These are phyloP conservation scores for Saccharomyces hybrid DNA, from an alignment of 1,139 yeast species.

Conservation along the genomic window DNA sequence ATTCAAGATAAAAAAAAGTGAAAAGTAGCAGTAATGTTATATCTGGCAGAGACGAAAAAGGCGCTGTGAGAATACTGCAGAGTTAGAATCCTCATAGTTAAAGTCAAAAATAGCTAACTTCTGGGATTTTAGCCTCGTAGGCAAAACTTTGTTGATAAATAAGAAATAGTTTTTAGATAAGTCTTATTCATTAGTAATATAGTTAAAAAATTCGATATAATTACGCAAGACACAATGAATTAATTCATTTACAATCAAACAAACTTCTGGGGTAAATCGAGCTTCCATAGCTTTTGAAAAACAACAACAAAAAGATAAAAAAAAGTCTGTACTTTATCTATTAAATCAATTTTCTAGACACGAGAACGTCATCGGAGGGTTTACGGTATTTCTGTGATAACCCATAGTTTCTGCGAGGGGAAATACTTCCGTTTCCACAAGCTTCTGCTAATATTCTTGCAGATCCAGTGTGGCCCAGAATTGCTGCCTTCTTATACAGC, in stretches of 20 bases:
- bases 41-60: too few species aligned
- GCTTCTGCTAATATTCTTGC: slow-evolving; percentile 54
- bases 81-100: too few species aligned
- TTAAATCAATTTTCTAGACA: neutral
- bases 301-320: neutral
- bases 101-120: too few species aligned
- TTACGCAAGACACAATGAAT: neutral
- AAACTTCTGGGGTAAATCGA: neutral
- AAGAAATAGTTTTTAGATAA: too few species aligned
- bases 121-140: too few species aligned
- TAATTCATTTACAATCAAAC: neutral
- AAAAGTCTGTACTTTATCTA: neutral
- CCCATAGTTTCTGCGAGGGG: neutral
- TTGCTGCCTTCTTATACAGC: slow-evolving; percentile 77
- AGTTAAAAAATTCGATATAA: too few species aligned
- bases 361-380: neutral
- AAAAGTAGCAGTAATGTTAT: too few species aligned
- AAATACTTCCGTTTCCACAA: neutral
- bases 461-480: slow-evolving; percentile 72
- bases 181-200: too few species aligned
- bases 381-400: neutral
- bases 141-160: too few species aligned
- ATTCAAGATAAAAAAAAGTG: too few species aligned
- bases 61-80: too few species aligned
- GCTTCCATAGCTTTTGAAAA: neutral